Conservation (phyloP, 192 early-diverging fungal genomes). For the Paraglomus brasilianum region DNA sequence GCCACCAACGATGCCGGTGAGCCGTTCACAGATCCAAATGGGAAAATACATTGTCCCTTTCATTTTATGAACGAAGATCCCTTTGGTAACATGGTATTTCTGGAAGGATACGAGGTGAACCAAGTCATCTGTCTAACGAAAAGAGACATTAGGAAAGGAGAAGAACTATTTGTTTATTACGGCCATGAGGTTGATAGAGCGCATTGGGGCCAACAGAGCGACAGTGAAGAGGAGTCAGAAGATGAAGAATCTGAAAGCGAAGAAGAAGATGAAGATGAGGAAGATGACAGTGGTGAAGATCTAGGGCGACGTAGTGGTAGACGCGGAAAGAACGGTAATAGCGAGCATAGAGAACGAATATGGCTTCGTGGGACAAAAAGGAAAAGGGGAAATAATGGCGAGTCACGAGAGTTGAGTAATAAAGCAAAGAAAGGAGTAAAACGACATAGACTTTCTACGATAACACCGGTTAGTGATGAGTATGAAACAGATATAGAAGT, state of each 20-base stretch:
- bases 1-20: constrained; percentile 80
- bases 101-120: constrained; percentile 79
- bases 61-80: constrained; percentile 82
- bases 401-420: too few relatives aligned
- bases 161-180: constrained; percentile 87
- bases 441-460: too few relatives aligned
- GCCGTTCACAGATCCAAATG: constrained; percentile 67
- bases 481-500: too few relatives aligned
- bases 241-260: constrained; percentile 13
- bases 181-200: constrained; percentile 78
- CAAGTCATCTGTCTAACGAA: constrained; percentile 84
- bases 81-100: constrained; percentile 69
- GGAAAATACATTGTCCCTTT: constrained; percentile 76
- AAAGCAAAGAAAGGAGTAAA: too few relatives aligned
- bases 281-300: background rate
- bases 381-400: too few relatives aligned
- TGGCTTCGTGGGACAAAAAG: too few relatives aligned
- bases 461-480: too few relatives aligned
- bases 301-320: too few relatives aligned
- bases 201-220: constrained; percentile 53
- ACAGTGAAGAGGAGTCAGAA: background rate
- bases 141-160: constrained; percentile 64
- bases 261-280: constrained; percentile 14
- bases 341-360: too few relatives aligned
- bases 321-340: too few relatives aligned